Base-by-base conservation (phyloP, 345 rosid genomes). In the Lepidium didymum region DNA sequence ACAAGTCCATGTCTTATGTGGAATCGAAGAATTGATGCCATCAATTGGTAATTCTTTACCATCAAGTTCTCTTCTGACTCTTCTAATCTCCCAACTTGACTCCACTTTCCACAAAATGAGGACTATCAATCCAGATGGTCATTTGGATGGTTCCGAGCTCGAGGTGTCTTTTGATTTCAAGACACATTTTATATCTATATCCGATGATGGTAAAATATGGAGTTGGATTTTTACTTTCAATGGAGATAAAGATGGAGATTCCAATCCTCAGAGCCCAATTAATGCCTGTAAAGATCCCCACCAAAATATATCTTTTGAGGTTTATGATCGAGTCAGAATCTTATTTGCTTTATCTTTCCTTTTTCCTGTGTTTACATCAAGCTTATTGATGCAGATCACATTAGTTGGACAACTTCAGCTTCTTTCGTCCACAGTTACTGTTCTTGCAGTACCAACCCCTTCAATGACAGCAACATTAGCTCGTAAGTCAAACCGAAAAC, bases 131-230 rank as follows among this genome's bases (percentile, higher is more conserved):
- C 70, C 80, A 19, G 80, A 83, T 72, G 76, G 67, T 61, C 77
- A 79, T 44, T 63, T 56, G 27, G 62, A 82, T 44, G 43, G 77
- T 70, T 72, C 61, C 71, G 88, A 84, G 66, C 68, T 79, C 27
- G 87, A 85, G 55, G 77, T 70, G 71, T 87, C 86, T 73, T 88
- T 88, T 64, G 91, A 91, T 70, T 91, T 91, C 61, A 82, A 87
- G 77, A 87, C 90, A 33, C 82, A 75, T 74, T 61, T 89, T 66
- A 73, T 89, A 61, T 87, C 92, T 62, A 84, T 91, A 70, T 89
- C 97, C 64, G 97, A 91, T 70, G 92, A 91, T 84, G 97, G 97
- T 49, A 91, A 85, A 82, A 62, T 89, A 49, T 89, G 96, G 96
- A 86, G 80, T 79, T 91, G 96, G 97, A 82, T 87, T 47, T 62